Base-by-base conservation (phyloP, 2,329 filamentous ascomycete genomes). In the Phaeosphaeriaceae sp. region DNA sequence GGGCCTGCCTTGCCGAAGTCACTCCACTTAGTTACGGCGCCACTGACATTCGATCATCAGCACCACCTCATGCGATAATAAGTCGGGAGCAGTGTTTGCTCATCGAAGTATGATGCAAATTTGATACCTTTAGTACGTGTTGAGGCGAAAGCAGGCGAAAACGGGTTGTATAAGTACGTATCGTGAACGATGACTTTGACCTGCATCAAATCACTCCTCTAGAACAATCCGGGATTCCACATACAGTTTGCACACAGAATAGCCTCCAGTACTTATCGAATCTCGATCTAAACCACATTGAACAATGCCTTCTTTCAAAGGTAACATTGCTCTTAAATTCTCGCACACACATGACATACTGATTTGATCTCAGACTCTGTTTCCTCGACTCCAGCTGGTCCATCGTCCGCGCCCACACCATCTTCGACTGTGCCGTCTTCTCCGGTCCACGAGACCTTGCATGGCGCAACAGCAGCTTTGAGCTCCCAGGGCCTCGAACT, bases 231-330 rank as follows among this genome's bases (percentile, higher is more conserved):
- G n/a, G n/a, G n/a, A n/a, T n/a, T n/a, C n/a, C n/a, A n/a, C n/a
- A n/a, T n/a, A n/a, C n/a, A n/a, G n/a, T n/a, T n/a, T n/a, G n/a
- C n/a, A n/a, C n/a, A n/a, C n/a, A n/a, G n/a, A n/a, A n/a, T n/a
- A n/a, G n/a, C n/a, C n/a, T n/a, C n/a, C n/a, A n/a, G n/a, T n/a
- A n/a, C n/a, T n/a, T n/a, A n/a, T n/a, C n/a, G n/a, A n/a, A n/a
- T n/a, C 13, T 41, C 36, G n/a, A 4, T 19, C 41, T 44, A 20
- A 47, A 50, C n/a, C 1, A 42, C 40, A 2, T 9, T 33, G 48
- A 65, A 65, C 25, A 4, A 70, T 70, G 67, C 66, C 66, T 59
- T 62, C 61, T 1, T 67, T 66, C 52, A 69, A 66, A 48, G 61
- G 67, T 70, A 60, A 15, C 55, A 10, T 7, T 17, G 3, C 2